Percentiles rank a stretch among this genome's conserved stretches.
These are phyloP conservation scores for Radiomyces spectabilis DNA, from an alignment of 192 early-diverging fungal species.

Conservation along the genomic window DNA sequence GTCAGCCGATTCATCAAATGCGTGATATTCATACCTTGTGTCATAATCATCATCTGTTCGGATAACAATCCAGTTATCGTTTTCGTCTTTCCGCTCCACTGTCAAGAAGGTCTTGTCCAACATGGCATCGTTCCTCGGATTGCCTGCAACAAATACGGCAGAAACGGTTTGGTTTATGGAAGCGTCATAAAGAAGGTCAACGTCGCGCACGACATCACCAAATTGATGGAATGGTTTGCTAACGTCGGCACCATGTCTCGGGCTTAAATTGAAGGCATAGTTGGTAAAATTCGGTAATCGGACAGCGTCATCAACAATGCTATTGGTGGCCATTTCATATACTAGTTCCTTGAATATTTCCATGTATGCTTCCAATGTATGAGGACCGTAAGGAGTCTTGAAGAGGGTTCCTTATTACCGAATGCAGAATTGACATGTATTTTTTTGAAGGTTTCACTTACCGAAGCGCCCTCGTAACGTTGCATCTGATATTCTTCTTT, in stretches of 20 bases:
- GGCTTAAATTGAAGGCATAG: slow-evolving; percentile 4
- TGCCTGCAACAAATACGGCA: slow-evolving; percentile 22
- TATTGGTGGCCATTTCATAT: slow-evolving; percentile 27
- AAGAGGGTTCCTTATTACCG: too few relatives aligned
- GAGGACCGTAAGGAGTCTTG: slow-evolving; percentile 46
- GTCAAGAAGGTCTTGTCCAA: slow-evolving; percentile 16
- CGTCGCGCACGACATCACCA: slow-evolving; percentile 18
- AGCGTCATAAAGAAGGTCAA: too few relatives aligned
- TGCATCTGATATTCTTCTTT: slow-evolving; percentile 55
- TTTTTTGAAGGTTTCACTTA: not conserved
- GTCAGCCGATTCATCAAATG: too few relatives aligned
- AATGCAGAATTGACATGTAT: too few relatives aligned
- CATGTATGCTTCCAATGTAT: slow-evolving; percentile 48
- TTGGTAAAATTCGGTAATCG: slow-evolving; percentile 10
- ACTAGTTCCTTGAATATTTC: slow-evolving; percentile 42
- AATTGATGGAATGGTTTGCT: slow-evolving; percentile 11
- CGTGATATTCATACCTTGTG: slow-evolving; percentile 5
- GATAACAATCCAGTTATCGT: slow-evolving; percentile 11
- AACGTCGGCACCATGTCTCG: slow-evolving; percentile 3
- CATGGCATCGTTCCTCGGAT: slow-evolving; percentile 20
- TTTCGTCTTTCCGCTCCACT: slow-evolving; percentile 6
- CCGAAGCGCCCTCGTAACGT: slow-evolving; percentile 53
- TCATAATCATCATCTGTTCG: slow-evolving; percentile 22
- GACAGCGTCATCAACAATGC: not conserved
- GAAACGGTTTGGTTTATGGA: not conserved